Percentiles rank a stretch among this genome's conserved stretches.
These are phyloP conservation scores for Suillus sp. DNA, from an alignment of 768 basidiomycete genomes.

Conservation along the genomic window DNA sequence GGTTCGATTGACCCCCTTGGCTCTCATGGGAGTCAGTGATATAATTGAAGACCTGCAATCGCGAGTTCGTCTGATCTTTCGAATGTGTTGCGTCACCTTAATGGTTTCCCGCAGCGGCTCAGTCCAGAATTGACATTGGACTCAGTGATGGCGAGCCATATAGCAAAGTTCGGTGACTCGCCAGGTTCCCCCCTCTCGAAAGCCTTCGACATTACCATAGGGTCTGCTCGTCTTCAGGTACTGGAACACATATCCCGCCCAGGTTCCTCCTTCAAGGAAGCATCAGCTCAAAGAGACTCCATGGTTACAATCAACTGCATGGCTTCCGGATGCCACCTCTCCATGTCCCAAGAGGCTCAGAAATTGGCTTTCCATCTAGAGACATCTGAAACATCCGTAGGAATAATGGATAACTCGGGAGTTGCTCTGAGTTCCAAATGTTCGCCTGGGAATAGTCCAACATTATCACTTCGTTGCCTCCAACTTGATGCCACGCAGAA, in stretches of 20 bases:
- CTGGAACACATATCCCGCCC: conserved; percentile 45
- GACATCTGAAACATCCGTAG: not conserved
- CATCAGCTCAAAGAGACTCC: conserved; percentile 4
- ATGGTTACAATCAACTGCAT: conserved; percentile 1
- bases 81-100: conserved; percentile 12
- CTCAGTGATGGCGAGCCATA: conserved; percentile 42
- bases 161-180: conserved; percentile 35
- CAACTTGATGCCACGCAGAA: conserved; percentile 3
- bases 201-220: conserved; percentile 46
- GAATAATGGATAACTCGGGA: not conserved
- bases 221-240: conserved; percentile 42
- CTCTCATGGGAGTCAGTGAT: conserved; percentile 43
- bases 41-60: conserved; percentile 51
- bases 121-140: conserved; percentile 44
- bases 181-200: conserved; percentile 21
- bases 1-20: conserved; percentile 57
- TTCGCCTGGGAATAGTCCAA: not conserved
- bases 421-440: conserved; percentile 5
- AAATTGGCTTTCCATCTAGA: not conserved
- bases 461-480: conserved; percentile 4
- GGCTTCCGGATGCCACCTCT: conserved; percentile 3
- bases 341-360: not conserved
- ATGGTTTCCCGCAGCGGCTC: conserved; percentile 28
- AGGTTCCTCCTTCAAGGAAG: not conserved
- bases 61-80: conserved; percentile 40